These are phyloP conservation scores for Paragyromitra xinjiangensis DNA, from an alignment of 495 filamentous ascomycete species.

Conservation along the genomic window DNA sequence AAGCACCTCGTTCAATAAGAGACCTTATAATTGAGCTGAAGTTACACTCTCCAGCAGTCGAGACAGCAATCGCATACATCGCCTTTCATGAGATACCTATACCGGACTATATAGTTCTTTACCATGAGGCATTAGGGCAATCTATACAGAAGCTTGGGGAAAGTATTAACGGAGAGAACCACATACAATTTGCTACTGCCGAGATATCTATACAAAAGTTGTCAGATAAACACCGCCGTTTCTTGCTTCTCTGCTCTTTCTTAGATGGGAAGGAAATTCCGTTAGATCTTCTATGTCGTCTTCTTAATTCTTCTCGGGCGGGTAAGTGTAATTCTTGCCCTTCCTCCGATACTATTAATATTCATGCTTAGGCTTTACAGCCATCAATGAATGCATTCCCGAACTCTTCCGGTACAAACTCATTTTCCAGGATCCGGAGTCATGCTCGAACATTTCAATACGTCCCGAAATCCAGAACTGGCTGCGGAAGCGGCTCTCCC, in stretches of 20 bases:
- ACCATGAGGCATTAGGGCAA: not conserved
- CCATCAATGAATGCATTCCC: not conserved
- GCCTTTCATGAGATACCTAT: not conserved
- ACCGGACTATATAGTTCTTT: not conserved
- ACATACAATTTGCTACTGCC: not conserved
- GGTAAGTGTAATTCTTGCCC: not conserved
- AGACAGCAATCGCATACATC: slow-evolving; percentile 1
- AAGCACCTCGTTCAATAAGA: not conserved
- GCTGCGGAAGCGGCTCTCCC: not conserved
- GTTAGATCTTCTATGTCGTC: not conserved
- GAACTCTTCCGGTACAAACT: slow-evolving; percentile 10
- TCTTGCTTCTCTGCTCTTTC: slow-evolving; percentile 12
- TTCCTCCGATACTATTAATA: not conserved
- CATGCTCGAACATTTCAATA: not conserved
- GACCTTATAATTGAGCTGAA: not conserved
- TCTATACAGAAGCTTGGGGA: not conserved
- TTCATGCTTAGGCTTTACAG: not conserved
- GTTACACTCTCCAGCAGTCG: not conserved
- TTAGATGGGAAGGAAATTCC: not conserved
- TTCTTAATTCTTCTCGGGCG: not conserved
- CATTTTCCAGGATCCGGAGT: not conserved
- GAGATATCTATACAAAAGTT: slow-evolving; percentile 5
- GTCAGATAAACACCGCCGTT: not conserved
- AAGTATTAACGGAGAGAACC: not conserved
- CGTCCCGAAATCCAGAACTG: not conserved